phyloP scores from a whole-genome alignment of 495 filamentous ascomycete genomes.

The Recurvomyces mirabilis region DNA sequence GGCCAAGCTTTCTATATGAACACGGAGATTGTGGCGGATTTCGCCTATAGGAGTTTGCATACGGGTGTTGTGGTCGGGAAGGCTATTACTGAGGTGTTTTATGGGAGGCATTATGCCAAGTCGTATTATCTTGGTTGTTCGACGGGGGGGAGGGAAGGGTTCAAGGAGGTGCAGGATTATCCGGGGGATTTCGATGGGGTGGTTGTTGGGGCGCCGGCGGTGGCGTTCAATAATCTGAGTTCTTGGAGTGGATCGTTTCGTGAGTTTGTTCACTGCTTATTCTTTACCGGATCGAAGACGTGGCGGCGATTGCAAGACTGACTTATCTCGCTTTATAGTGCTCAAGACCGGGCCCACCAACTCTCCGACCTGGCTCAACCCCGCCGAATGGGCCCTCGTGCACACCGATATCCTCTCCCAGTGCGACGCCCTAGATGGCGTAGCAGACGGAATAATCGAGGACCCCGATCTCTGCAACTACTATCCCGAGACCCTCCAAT shows the following conservation, averaged over 20 bases:
- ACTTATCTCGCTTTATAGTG: not conserved
- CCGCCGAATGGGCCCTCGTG: slow-evolving; percentile 23
- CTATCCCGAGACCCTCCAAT: slow-evolving; percentile 19
- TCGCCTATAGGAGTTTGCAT: slow-evolving; percentile 25
- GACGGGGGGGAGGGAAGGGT: slow-evolving; percentile 45
- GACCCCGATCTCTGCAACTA: slow-evolving; percentile 25
- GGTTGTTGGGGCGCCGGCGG: slow-evolving; percentile 29
- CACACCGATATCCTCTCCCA: slow-evolving; percentile 23
- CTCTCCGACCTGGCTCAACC: slow-evolving; percentile 23
- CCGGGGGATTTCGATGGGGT: slow-evolving; percentile 42
- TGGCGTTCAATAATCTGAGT: slow-evolving; percentile 39
- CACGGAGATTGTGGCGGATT: slow-evolving; percentile 32
- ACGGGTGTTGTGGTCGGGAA: slow-evolving; percentile 35
- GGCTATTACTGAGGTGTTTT: slow-evolving; percentile 38
- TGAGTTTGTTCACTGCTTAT: not conserved
- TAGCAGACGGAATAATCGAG: slow-evolving; percentile 26
- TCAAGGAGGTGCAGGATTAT: slow-evolving; percentile 40
- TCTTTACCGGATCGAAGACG: too few species aligned
- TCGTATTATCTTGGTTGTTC: slow-evolving; percentile 49
- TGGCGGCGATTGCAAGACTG: not conserved
- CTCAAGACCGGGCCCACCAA: slow-evolving; percentile 34
- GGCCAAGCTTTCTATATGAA: slow-evolving; percentile 43
- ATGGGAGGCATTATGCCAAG: slow-evolving; percentile 35
- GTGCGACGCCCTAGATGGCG: slow-evolving; percentile 25
- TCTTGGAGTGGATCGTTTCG: slow-evolving; percentile 47